Percentiles rank a stretch among this genome's conserved stretches.
These are phyloP conservation scores for Lasiosphaeris hirsuta DNA, from an alignment of 495 filamentous ascomycete species.

Conservation along the genomic window DNA sequence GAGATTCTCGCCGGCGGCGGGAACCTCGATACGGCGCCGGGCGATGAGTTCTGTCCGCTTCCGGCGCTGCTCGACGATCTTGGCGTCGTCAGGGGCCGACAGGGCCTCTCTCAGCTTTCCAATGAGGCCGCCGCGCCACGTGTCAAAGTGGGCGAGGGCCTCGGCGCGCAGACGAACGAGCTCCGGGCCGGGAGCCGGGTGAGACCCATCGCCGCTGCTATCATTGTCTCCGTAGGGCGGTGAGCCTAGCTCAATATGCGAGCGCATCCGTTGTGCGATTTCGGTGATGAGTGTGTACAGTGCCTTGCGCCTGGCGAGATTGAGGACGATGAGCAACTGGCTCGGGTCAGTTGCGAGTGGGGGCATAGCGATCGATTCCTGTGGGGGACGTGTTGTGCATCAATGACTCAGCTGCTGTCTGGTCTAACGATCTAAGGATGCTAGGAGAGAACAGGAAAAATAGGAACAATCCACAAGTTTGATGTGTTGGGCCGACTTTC, in stretches of 20 bases:
- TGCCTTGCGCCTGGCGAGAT: slow-evolving; percentile 38
- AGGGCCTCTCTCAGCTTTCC: slow-evolving; percentile 37
- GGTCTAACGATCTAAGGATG: too few species aligned
- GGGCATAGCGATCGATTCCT: slow-evolving; percentile 30
- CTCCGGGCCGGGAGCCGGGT: slow-evolving; percentile 23
- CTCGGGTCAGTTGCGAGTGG: slow-evolving; percentile 44
- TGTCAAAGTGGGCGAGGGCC: slow-evolving; percentile 39
- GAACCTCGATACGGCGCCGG: slow-evolving; percentile 11
- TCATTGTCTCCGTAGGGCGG: background rate
- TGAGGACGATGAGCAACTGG: slow-evolving; percentile 43
- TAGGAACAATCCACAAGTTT: too few species aligned
- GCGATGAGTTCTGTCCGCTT: slow-evolving; percentile 30
- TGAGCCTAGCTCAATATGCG: slow-evolving; percentile 33
- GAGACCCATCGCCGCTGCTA: background rate
- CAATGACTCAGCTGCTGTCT: background rate
- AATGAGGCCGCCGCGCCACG: slow-evolving; percentile 37
- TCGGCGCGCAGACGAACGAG: slow-evolving; percentile 33
- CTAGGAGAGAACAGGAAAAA: background rate
- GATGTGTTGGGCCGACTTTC: too few species aligned
- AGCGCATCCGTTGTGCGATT: slow-evolving; percentile 40
- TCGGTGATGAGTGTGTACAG: slow-evolving; percentile 39
- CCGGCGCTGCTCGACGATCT: slow-evolving; percentile 35
- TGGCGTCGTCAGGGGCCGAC: slow-evolving; percentile 31
- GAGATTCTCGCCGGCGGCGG: slow-evolving; percentile 23
- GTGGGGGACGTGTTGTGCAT: background rate